phyloP scores from a whole-genome alignment of 768 basidiomycete genomes.

The Xanthoconium stramineum region DNA sequence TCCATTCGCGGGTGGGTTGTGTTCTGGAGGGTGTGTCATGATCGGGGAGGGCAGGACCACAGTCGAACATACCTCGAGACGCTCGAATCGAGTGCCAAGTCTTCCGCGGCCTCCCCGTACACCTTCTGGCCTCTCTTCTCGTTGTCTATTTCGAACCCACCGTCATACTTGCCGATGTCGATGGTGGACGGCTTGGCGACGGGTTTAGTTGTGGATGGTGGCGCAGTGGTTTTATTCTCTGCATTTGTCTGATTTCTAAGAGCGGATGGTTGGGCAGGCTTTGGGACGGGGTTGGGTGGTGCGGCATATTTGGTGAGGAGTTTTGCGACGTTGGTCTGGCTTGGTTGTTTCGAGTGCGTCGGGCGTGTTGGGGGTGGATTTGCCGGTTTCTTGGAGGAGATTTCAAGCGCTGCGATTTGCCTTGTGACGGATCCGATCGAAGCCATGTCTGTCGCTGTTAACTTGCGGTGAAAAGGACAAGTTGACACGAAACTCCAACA shows the following conservation, averaged over 20 bases:
- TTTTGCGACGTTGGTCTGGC: slow-evolving; percentile 63
- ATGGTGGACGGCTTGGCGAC: slow-evolving; percentile 31
- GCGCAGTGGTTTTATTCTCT: slow-evolving; percentile 28
- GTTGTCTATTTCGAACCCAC: slow-evolving; percentile 91
- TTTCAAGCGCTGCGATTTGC: slow-evolving; percentile 68
- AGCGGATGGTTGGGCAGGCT: slow-evolving; percentile 37
- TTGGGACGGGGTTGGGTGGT: slow-evolving; percentile 50
- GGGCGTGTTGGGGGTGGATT: slow-evolving; percentile 29
- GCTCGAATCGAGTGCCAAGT: slow-evolving; percentile 84
- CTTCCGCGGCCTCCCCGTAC: slow-evolving; percentile 72
- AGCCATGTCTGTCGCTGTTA: slow-evolving; percentile 34
- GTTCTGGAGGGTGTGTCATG: slow-evolving; percentile 38
- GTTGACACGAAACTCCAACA: slow-evolving; percentile 12
- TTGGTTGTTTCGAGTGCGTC: slow-evolving; percentile 49
- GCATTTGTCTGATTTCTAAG: slow-evolving; percentile 38
- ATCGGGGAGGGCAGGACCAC: background rate
- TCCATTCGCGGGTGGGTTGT: slow-evolving; percentile 81
- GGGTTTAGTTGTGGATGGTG: slow-evolving; percentile 20
- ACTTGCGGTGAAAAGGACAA: background rate
- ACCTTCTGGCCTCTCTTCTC: slow-evolving; percentile 74
- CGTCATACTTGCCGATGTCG: slow-evolving; percentile 91
- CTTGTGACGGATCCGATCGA: slow-evolving; percentile 54
- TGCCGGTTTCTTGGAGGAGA: slow-evolving; percentile 49
- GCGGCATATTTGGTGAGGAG: slow-evolving; percentile 72
- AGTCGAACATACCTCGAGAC: slow-evolving; percentile 51